A percentile compares a stretch with the other conserved stretches of the same genome.
Evolutionary conservation across 345 rosid genomes (phyloP).

Genomic region (Linum tenue): DNA sequence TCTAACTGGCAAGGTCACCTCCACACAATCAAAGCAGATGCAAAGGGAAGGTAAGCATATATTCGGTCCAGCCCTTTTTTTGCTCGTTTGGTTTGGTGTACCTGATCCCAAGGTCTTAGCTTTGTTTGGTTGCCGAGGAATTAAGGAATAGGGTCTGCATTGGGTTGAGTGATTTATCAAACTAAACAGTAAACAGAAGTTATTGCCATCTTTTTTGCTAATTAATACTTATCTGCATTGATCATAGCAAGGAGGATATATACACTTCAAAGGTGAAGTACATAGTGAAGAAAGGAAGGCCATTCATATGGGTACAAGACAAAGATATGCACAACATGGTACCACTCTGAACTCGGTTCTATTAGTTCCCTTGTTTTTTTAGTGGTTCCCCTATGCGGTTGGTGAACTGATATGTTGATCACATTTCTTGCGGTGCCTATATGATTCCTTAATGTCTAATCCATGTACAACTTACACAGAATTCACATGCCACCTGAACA

Average conservation of each 20-base stretch:
- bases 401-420: neutral
- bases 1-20: conserved; percentile 79
- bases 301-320: conserved; percentile 74
- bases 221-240: neutral
- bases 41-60: conserved; percentile 59
- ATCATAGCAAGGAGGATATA: conserved; percentile 46
- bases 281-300: conserved; percentile 61
- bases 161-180: too few relatives aligned
- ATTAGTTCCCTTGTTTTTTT: conserved; percentile 3
- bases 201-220: too few relatives aligned
- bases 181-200: too few relatives aligned
- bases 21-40: conserved; percentile 71
- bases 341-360: conserved; percentile 16
- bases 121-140: neutral
- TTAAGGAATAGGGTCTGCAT: neutral
- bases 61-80: too few relatives aligned
- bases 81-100: neutral
- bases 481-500: too few relatives aligned
- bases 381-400: neutral
- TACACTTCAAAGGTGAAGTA: conserved; percentile 78
- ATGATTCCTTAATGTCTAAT: too few relatives aligned
- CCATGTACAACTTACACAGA: too few relatives aligned
- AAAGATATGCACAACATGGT: conserved; percentile 73
- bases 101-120: neutral
- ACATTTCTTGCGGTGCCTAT: neutral